Percentiles rank a stretch among this genome's conserved stretches.
Evolutionary conservation across 495 filamentous ascomycete species (phyloP).

Genomic region (Cudoniella acicularis): DNA sequence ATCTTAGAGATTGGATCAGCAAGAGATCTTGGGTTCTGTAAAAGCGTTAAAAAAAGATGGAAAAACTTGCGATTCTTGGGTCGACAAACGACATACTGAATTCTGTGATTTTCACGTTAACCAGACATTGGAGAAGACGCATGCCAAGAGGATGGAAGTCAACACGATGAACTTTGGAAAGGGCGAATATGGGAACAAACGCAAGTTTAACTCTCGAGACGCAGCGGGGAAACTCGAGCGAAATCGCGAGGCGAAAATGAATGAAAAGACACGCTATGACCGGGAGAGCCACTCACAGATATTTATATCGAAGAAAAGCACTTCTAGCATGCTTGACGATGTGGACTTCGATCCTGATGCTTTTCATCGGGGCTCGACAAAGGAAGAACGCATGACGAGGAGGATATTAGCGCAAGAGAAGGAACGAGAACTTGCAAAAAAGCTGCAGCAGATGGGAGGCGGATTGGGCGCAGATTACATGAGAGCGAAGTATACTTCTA

Average conservation of each 20-base stretch:
- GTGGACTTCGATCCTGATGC: conserved; percentile 55
- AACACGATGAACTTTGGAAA: conserved; percentile 57
- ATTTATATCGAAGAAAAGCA: conserved; percentile 52
- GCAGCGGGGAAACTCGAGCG: conserved; percentile 29
- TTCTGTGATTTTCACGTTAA: conserved; percentile 94
- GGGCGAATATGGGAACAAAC: conserved; percentile 29
- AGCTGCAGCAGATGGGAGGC: conserved; percentile 56
- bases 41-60: conserved; percentile 80
- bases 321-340: conserved; percentile 66
- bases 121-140: conserved; percentile 65
- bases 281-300: conserved; percentile 50
- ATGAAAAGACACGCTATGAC: conserved; percentile 57
- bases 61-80: conserved; percentile 73
- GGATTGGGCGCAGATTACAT: conserved; percentile 79
- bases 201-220: conserved; percentile 10
- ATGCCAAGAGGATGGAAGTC: conserved; percentile 72
- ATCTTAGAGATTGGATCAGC: conserved; percentile 85
- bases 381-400: conserved; percentile 25
- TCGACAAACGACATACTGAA: conserved; percentile 82
- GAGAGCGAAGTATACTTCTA: conserved; percentile 32
- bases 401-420: conserved; percentile 55
- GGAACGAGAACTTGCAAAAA: conserved; percentile 75
- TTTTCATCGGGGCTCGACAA: conserved; percentile 43
- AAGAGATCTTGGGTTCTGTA: conserved; percentile 87
- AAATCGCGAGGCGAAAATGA: conserved; percentile 22